Evolutionary conservation across 805 yeast species (phyloP).

Genomic region (Barnettozyma sp.): DNA sequence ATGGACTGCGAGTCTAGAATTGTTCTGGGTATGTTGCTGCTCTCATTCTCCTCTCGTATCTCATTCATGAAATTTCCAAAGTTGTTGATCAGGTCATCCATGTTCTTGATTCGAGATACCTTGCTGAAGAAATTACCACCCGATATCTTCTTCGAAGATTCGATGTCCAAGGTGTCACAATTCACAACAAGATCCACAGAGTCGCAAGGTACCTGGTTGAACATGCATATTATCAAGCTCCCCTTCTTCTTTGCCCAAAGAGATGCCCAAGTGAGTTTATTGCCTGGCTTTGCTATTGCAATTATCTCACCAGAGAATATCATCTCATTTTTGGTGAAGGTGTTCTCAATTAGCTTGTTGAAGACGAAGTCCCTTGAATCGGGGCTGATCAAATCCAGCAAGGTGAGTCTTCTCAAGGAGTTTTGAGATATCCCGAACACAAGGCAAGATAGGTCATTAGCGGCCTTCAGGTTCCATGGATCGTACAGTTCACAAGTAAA

Average conservation of each 20-base stretch:
- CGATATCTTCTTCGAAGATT: constrained; percentile 20
- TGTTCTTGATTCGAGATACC: constrained; percentile 7
- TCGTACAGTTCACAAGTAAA: constrained; percentile 66
- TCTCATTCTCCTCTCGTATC: constrained; percentile 9
- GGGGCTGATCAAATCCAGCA: constrained; percentile 72
- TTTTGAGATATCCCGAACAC: constrained; percentile 74
- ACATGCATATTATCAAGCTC: constrained; percentile 68
- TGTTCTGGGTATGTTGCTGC: constrained; percentile 18
- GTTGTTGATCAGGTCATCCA: constrained; percentile 25
- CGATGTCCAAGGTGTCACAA: constrained; percentile 12
- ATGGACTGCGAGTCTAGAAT: constrained; percentile 35
- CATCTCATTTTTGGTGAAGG: constrained; percentile 33
- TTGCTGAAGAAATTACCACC: constrained; percentile 19
- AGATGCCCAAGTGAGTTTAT: constrained; percentile 72
- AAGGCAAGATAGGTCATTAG: constrained; percentile 84
- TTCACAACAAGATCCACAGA: constrained; percentile 51
- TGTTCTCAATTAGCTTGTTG: constrained; percentile 40
- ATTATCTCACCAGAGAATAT: constrained; percentile 80
- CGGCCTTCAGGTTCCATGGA: constrained; percentile 79
- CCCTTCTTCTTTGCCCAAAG: constrained; percentile 82
- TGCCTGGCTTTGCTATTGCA: constrained; percentile 66
- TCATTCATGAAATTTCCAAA: constrained; percentile 16
- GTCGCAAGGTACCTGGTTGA: constrained; percentile 76
- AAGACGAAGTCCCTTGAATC: constrained; percentile 67
- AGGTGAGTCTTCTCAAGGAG: constrained; percentile 52